Evolutionary conservation across 768 basidiomycete species (phyloP), one percentile per base, ranked within the genome.

Genomic region (Kwoniella dendrophila): DNA sequence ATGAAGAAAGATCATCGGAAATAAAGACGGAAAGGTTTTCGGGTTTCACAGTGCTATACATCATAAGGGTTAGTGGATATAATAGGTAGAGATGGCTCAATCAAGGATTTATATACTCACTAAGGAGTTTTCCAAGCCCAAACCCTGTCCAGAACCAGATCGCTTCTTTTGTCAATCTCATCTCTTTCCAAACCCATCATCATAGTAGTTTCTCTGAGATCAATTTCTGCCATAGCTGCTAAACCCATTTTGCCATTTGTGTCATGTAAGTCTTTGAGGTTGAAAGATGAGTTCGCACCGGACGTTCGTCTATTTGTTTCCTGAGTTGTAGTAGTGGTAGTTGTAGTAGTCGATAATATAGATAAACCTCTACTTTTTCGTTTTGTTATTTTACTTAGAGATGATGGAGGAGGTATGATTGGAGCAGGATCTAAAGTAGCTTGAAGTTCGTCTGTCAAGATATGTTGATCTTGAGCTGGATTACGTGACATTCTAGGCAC

Each of bases 131-230:
- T 66, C 71, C 72, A 75, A 11, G 56, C 26, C 66, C 67, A 68
- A n/a, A 78, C 57, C 41, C 66, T 53, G 24, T 77, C 68, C 57
- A 74, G 32, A 4, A 73, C 65, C 16, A 75, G 32, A 29, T 75
- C 74, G 45, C 73, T 69, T 51, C 66, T 48, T 22, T 34, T 33
- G 14, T 32, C 53, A 38, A 64, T 47, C 34, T 74, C 72, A 33
- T 71, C 71, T 49, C 65, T 56, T 33, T 77, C 74, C 16, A 78
- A 33, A 22, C 77, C 77, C 72, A 76, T 73, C 58, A 78, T 57
- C 77, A 78, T 78, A 14, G 77, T 78, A 2, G 75, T 78, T 43
- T 78, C 77, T 30, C 76, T 68, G 44, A 74, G 32, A 63, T 77
- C 77, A 40, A 47, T 45, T 32, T 78, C 76, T 12, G 57, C 69